These are phyloP conservation scores for Achaetomiella virescens DNA, from an alignment of 495 filamentous ascomycete genomes.

Conservation along the genomic window DNA sequence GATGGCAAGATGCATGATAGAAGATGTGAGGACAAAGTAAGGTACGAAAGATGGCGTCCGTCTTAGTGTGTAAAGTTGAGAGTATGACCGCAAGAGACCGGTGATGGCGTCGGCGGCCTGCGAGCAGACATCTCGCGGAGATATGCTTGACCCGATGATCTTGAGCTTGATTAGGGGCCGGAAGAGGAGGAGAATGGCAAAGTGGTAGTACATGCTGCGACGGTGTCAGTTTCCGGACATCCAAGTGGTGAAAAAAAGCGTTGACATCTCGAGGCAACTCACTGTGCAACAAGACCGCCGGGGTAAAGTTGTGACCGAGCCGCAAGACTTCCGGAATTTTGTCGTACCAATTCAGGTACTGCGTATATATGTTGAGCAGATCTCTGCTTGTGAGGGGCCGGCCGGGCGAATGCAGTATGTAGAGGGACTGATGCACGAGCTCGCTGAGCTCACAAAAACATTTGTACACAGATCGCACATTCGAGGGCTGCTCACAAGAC, in stretches of 20 bases:
- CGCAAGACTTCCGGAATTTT: conserved; percentile 52
- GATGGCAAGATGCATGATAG: conserved; percentile 53
- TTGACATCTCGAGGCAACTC: conserved; percentile 36
- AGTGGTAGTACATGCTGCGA: conserved; percentile 59
- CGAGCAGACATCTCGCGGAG: conserved; percentile 56
- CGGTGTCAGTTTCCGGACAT: not conserved
- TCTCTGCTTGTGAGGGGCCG: conserved; percentile 51
- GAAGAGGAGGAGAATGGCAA: conserved; percentile 56
- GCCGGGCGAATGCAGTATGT: conserved; percentile 56
- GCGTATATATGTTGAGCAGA: conserved; percentile 50
- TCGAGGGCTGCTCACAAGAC: conserved; percentile 48
- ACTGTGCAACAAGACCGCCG: conserved; percentile 59
- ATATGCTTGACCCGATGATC: conserved; percentile 50
- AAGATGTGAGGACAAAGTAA: conserved; percentile 53
- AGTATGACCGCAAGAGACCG: conserved; percentile 50
- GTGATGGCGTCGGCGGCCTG: conserved; percentile 57
- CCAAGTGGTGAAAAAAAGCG: not conserved
- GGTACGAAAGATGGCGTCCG: conserved; percentile 54
- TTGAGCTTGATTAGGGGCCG: conserved; percentile 59
- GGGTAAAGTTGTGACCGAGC: conserved; percentile 53
- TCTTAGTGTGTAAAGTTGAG: conserved; percentile 52
- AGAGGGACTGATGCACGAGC: conserved; percentile 59
- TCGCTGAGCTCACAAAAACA: conserved; percentile 62
- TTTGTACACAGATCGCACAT: conserved; percentile 52
- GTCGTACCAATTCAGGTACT: conserved; percentile 58